These are phyloP conservation scores for Cadophora luteo-olivacea DNA, from an alignment of 2,329 filamentous ascomycete species.

Conservation along the genomic window DNA sequence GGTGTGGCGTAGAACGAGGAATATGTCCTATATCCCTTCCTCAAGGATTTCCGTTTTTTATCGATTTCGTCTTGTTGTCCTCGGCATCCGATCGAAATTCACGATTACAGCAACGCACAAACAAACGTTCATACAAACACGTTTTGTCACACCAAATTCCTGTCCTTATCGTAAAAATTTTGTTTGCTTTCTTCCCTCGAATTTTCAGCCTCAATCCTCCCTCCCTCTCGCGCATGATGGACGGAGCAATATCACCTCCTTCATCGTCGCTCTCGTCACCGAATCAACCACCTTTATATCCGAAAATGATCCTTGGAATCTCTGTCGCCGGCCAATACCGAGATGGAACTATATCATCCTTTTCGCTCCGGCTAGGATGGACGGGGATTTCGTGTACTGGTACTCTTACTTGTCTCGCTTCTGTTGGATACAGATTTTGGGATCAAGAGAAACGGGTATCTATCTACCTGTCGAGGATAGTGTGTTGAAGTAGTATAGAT, in stretches of 20 bases:
- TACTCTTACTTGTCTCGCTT: constrained; percentile 21
- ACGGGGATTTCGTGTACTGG: constrained; percentile 27
- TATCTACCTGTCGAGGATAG: constrained; percentile 10
- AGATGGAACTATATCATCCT: constrained; percentile 8
- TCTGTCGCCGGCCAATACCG: neutral
- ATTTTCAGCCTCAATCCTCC: neutral
- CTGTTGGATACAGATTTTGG: constrained; percentile 30
- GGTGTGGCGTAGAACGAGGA: constrained; percentile 42
- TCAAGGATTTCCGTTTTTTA: constrained; percentile 25
- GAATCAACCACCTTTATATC: constrained; percentile 10
- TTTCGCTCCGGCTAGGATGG: constrained; percentile 15
- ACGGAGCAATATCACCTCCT: neutral
- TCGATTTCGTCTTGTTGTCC: constrained; percentile 29
- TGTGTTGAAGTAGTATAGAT: constrained; percentile 23
- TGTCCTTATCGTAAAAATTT: constrained; percentile 42
- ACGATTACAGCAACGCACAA: constrained; percentile 11
- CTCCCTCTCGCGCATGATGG: constrained; percentile 3
- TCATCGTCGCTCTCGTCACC: constrained; percentile 13
- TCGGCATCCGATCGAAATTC: constrained; percentile 29
- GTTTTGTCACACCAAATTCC: constrained; percentile 40
- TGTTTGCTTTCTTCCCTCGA: constrained; percentile 20
- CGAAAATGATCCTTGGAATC: constrained; percentile 18
- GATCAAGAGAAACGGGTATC: constrained; percentile 14
- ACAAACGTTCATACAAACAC: constrained; percentile 22
- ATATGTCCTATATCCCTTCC: constrained; percentile 38